Conservation (phyloP, 176 grass and related monocot genomes). For the Musa itinerans region DNA sequence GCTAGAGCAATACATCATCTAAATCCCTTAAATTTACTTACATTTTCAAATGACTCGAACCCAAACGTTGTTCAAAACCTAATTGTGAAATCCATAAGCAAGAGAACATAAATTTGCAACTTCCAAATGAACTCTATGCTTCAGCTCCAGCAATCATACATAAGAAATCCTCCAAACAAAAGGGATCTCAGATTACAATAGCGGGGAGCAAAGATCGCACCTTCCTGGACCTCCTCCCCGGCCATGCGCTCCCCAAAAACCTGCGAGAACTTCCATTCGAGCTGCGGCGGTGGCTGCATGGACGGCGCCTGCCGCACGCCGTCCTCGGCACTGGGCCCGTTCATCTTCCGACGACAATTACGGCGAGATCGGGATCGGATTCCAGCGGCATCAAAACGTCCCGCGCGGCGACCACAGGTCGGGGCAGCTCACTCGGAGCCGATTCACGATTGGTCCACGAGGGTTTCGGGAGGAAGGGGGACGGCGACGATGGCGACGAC, state of each 20-base stretch:
- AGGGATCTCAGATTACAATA: constrained; percentile 1
- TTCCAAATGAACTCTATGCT: not conserved
- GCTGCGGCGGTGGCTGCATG: not conserved
- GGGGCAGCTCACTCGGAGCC: not conserved
- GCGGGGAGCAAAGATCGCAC: constrained; percentile 8
- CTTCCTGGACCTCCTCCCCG: constrained; percentile 23
- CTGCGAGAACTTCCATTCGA: constrained; percentile 16
- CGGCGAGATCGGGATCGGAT: constrained; percentile 11
- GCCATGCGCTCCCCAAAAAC: constrained; percentile 17
- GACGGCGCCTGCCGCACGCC: not conserved
- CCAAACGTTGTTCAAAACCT: not conserved
- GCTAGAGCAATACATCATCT: not conserved
- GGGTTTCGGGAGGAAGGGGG: not conserved
- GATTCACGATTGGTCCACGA: not conserved
- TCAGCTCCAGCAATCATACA: not conserved
- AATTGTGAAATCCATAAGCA: not conserved
- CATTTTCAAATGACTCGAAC: not conserved
- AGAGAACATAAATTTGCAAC: not conserved
- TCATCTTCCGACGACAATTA: constrained; percentile 7
- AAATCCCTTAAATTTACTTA: not conserved
- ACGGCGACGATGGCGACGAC: not conserved
- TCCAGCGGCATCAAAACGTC: constrained; percentile 1
- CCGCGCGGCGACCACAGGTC: not conserved
- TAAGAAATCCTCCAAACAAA: not conserved
- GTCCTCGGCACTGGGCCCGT: constrained; percentile 3